These are phyloP conservation scores for Dorcoceras hygrometricum DNA, from an alignment of 257 asterid species.

Conservation along the genomic window DNA sequence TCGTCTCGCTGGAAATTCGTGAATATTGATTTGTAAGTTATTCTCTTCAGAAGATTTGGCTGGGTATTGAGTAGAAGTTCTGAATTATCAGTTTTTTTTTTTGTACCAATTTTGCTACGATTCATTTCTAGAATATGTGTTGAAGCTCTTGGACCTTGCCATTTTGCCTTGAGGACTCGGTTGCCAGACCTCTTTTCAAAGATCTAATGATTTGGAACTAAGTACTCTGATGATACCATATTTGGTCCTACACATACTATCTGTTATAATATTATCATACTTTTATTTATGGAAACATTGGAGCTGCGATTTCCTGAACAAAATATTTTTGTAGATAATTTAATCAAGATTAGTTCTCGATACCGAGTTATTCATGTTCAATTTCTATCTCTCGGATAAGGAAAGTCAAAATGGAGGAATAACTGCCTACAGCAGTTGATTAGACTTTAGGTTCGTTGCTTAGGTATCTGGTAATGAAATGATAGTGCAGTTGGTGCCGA, in stretches of 20 bases:
- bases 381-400: slow-evolving; percentile 1
- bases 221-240: not conserved
- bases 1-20: not conserved
- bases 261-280: not conserved
- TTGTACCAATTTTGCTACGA: not conserved
- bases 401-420: not conserved
- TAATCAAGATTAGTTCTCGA: not conserved
- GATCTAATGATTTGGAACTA: too few relatives aligned
- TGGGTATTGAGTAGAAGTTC: not conserved
- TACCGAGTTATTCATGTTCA: not conserved
- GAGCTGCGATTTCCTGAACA: not conserved
- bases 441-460: not conserved
- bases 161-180: not conserved
- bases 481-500: slow-evolving; percentile 1
- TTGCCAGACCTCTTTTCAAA: not conserved
- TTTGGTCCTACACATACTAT: not conserved
- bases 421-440: not conserved
- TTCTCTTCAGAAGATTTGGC: not conserved
- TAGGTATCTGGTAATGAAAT: not conserved
- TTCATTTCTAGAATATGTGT: not conserved
- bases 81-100: not conserved
- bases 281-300: not conserved
- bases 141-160: not conserved
- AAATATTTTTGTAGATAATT: not conserved
- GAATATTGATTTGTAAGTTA: not conserved